Evolutionary conservation across 2,329 filamentous ascomycete species (phyloP).

Genomic region (Diaporthe batatas): DNA sequence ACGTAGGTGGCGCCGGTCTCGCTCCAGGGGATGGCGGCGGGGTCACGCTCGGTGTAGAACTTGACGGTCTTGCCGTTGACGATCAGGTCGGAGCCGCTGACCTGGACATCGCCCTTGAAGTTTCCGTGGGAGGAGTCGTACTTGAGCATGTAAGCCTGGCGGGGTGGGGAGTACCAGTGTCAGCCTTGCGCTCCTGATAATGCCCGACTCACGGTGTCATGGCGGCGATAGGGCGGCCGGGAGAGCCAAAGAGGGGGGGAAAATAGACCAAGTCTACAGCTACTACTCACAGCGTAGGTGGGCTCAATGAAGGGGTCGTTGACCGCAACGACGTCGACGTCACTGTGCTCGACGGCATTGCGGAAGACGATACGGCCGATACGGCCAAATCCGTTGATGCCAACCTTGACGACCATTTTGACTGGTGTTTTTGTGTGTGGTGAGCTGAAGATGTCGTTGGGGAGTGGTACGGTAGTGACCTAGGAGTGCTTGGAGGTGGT

Average conservation of each 20-base stretch:
- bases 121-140: constrained; percentile 97
- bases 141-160: constrained; percentile 98
- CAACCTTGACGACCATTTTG: constrained; percentile 79
- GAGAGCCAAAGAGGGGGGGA: neutral
- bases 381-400: constrained; percentile 99
- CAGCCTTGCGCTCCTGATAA: constrained; percentile 46
- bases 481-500: constrained; percentile 21
- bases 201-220: neutral
- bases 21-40: constrained; percentile 88
- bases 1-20: constrained; percentile 92
- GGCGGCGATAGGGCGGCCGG: too few relatives aligned
- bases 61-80: constrained; percentile 96
- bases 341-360: constrained; percentile 91
- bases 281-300: constrained; percentile 91
- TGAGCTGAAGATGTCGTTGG: constrained; percentile 26
- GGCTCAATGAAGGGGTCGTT: constrained; percentile 99
- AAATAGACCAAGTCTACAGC: constrained; percentile 56
- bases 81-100: constrained; percentile 77
- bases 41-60: constrained; percentile 96
- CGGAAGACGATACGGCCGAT: constrained; percentile 99
- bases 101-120: constrained; percentile 92
- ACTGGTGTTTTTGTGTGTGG: constrained; percentile 43
- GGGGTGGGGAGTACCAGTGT: constrained; percentile 44
- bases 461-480: neutral
- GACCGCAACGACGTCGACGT: constrained; percentile 94